Evolutionary conservation across 108 stramenopile genomes (phyloP), one percentile per base, ranked within the genome.

Genomic region (Aurantiochytrium sp.): DNA sequence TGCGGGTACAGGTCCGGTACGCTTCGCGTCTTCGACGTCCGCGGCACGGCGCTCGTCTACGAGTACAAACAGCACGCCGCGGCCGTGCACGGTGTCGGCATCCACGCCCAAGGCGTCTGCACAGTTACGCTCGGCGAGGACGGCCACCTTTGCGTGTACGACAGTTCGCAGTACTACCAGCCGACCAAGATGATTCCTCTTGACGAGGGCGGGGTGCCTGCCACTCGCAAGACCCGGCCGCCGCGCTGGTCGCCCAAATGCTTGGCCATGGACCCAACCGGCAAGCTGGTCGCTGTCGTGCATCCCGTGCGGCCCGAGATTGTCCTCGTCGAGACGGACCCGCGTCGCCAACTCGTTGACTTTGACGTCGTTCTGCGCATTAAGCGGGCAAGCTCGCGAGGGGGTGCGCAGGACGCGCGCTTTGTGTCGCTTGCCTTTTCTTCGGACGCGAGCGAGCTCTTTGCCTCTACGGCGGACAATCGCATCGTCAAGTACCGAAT

Each of bases 21-120:
- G 54, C 54, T 93, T 54, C 87, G 94, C 4, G 87, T 93, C 22
- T 92, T 94, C 52, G 91, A 93, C 86, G 86, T 94, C 34, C 69
- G 55, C 10, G 50, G 89, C 30, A 73, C 91, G 39, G 27, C 34
- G 5, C 59, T 85, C 37, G 3, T 87, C 53, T 41, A 30, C n/a
- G 92, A 92, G 69, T 54, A 86, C 50, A 37, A 37, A 19, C 88
- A 87, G 86, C 90, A 90, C 65, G 24, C 42, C 32, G 81, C 30
- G 10, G 55, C 52, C 30, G 88, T 86, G 21, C 37, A 27, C 17
- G 55, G 73, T 12, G 54, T 87, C 3, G 69, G 48, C 32, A 37
- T 87, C 86, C 32, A 30, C 30, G 4, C 65, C 6, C 27, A 30
- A 37, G 41, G 42, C 36, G 10, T 22, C 39, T 19, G 15, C 19